Conservation (phyloP, 345 rosid genomes). For the Mallotus nudiflorus region DNA sequence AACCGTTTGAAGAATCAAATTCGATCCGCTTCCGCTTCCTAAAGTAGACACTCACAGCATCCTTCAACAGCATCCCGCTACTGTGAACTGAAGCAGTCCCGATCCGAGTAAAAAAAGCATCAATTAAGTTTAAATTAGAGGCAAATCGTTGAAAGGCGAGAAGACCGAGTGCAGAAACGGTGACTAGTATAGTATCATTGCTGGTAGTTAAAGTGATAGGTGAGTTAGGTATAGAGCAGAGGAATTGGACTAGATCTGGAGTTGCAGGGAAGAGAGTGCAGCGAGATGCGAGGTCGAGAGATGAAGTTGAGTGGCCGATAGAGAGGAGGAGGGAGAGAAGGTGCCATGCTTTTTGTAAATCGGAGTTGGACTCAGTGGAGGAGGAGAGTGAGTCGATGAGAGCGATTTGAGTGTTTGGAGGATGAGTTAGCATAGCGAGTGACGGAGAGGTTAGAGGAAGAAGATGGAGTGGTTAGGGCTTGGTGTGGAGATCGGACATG, state of each 20-base stretch:
- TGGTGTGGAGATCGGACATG: neutral
- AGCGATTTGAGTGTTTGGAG: slow-evolving; percentile 10
- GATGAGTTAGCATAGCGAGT: slow-evolving; percentile 11
- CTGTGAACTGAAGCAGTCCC: neutral
- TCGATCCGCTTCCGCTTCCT: slow-evolving; percentile 40
- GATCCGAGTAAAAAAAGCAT: slow-evolving; percentile 7
- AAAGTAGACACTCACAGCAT: slow-evolving; percentile 11
- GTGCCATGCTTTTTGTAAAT: slow-evolving; percentile 56
- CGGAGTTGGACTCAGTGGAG: slow-evolving; percentile 4
- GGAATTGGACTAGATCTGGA: slow-evolving; percentile 37
- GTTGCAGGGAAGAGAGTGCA: slow-evolving; percentile 43
- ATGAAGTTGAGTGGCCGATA: slow-evolving; percentile 47
- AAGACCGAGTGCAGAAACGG: slow-evolving; percentile 35
- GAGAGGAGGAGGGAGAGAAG: slow-evolving; percentile 47
- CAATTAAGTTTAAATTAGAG: slow-evolving; percentile 15
- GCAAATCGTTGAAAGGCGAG: slow-evolving; percentile 26
- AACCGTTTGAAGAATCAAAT: slow-evolving; percentile 16
- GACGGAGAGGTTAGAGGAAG: neutral
- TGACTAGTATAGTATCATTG: slow-evolving; percentile 19
- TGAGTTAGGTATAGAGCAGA: slow-evolving; percentile 49
- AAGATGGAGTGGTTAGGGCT: neutral
- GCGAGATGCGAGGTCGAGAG: slow-evolving; percentile 36
- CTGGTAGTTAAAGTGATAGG: slow-evolving; percentile 39
- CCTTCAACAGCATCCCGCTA: neutral
- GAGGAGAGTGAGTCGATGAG: slow-evolving; percentile 9